Base-by-base conservation (phyloP, 192 early-diverging fungal species). In the Podila verticillata region DNA sequence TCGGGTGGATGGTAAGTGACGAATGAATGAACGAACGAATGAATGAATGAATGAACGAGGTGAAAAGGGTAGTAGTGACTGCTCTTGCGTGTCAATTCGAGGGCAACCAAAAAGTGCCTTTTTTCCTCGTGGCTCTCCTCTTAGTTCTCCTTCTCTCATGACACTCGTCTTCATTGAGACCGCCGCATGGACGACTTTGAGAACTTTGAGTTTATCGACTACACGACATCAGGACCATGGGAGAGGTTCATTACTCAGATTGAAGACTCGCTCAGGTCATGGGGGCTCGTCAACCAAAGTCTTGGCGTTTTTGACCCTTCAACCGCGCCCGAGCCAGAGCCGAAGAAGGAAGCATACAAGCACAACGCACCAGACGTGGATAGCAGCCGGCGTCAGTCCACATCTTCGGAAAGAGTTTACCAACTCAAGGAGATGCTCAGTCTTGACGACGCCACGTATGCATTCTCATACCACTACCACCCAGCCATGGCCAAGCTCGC, bases 201-300 rank as follows among this genome's bases (percentile, higher is more conserved):
- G 29, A 86, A 86, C 69, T 94, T 90, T 83, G 92, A 94, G 74
- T 88, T 94, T 59, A 88, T 92, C 28, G 91, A 92, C 79, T 92
- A 93, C 73, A 92, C 91, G 1, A 85, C 92, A 7, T 90, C 92
- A 15, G 91, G 91, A n/a, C 82, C 85, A 51, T 92, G 90, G 85
- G 92, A 94, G 60, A 83, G 88, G 34, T 87, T 92, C 60, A 82
- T 89, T 12, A 88, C 89, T n/a, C 75, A 86, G 6, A 85, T 94
- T 54, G 92, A 94, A 77, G 84, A 86, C 68, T 82, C 84, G 56
- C 74, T 94, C 15, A 72, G 68, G 39, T 64, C 72, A 32, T 92
- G 90, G 90, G 85, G 83, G 15, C 65, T 94, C 15, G 86, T 82
- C 59, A 81, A 90, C 59, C 85, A 82, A 7, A 63, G 72, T 2